These are phyloP conservation scores for Parietichytrium sp. DNA, from an alignment of 108 stramenopile species.

Conservation along the genomic window DNA sequence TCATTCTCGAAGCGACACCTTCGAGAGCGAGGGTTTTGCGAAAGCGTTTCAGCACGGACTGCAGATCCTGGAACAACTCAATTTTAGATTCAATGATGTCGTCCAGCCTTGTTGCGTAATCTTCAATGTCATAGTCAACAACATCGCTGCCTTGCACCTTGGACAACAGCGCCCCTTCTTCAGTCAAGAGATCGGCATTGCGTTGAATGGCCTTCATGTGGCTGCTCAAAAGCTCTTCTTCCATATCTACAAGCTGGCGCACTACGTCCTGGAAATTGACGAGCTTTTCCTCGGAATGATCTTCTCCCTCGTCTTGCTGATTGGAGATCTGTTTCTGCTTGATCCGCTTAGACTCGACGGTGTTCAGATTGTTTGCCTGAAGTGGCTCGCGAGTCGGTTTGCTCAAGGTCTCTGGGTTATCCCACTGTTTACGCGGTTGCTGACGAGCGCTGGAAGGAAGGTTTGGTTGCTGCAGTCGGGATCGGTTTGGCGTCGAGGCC, in stretches of 20 bases:
- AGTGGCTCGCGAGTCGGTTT: no score
- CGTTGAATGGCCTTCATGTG: constrained; percentile 86
- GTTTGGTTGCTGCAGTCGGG: no score
- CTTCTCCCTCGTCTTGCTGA: background rate
- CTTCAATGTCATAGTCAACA: constrained; percentile 83
- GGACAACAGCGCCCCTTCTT: constrained; percentile 83
- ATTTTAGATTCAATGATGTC: constrained; percentile 82
- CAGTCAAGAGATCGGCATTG: constrained; percentile 87
- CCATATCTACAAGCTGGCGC: constrained; percentile 79
- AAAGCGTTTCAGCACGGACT: constrained; percentile 65
- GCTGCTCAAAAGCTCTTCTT: constrained; percentile 86
- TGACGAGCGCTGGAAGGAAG: no score
- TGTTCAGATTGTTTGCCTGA: background rate
- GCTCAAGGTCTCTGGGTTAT: no score
- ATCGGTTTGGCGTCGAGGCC: no score
- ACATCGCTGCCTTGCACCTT: constrained; percentile 76
- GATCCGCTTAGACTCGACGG: background rate
- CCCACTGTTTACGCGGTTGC: no score
- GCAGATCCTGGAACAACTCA: constrained; percentile 64
- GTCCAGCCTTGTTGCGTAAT: constrained; percentile 79
- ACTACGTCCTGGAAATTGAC: constrained; percentile 76
- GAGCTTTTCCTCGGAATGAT: background rate
- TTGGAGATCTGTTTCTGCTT: background rate
- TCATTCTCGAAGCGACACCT: constrained; percentile 47
- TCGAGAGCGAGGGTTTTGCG: constrained; percentile 53